Base-by-base conservation (phyloP, 352 stramenopile species). In the Globisporangium rhizosaccharum region DNA sequence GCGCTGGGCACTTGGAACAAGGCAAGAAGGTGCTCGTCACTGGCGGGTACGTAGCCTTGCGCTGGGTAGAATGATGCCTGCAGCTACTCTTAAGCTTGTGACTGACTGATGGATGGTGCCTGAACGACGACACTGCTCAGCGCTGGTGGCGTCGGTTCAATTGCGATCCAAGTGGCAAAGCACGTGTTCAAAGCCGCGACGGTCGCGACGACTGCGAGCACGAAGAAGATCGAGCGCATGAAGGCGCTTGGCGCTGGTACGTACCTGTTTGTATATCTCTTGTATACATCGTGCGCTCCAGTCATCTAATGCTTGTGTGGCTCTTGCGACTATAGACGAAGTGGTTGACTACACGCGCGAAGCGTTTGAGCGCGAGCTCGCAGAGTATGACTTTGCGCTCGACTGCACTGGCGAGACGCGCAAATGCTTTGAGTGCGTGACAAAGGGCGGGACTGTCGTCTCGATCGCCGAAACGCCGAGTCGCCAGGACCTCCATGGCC, bases 161-260 rank as follows among this genome's bases (percentile, higher is more conserved):
- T 90, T 2, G 83, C 81, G 18, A 77, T 93, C 61, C 83, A 93
- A 61, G 69, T 93, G 33, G 83, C 83, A 15, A 90, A 90, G 61
- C 52, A 63, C 37, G 75, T 90, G 17, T 91, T 89, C 66, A 93
- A 91, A 36, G 30, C 30, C 30, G 30, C 30, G 30, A 85, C 72
- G n/a, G 72, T 93, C 33, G 81, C 76, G 25, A 91, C 83, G 9
- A 93, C 83, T 25, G 79, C 83, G 18, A 87, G 72, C 44, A 66
- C 79, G 0, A 80, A 74, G 49, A 91, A 93, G 49, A 45, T 86
- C 12, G 77, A 88, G 45, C 73, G 68, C 23, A 73, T 91, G 67
- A 82, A 83, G 42, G 42, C 72, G 30, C 77, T 93, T 47, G 81
- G 83, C 4, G 80, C 80, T 3, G 63, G 68, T 72, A 44, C 20